Evolutionary conservation across 768 basidiomycete genomes (phyloP).

Genomic region (Boletus rex-veris): DNA sequence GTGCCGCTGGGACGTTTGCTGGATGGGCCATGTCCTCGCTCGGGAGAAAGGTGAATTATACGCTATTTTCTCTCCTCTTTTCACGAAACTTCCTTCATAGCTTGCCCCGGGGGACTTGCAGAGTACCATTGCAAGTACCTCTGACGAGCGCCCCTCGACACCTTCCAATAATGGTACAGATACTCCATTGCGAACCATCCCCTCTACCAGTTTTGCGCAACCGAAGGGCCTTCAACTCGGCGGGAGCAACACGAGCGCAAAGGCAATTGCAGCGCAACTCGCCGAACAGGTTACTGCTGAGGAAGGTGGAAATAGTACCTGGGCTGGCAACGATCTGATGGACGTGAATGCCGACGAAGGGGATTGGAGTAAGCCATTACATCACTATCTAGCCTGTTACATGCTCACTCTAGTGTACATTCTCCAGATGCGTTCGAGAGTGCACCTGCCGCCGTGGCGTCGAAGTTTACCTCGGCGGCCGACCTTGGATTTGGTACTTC

Average conservation of each 20-base stretch:
- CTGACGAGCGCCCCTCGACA: slow-evolving; percentile 43
- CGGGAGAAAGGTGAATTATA: slow-evolving; percentile 63
- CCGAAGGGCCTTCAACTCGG: slow-evolving; percentile 71
- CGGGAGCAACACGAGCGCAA: slow-evolving; percentile 43
- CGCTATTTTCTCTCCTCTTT: not conserved
- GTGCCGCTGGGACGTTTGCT: slow-evolving; percentile 87
- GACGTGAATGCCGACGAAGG: slow-evolving; percentile 91
- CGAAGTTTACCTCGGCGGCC: slow-evolving; percentile 21
- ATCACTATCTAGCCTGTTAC: not conserved
- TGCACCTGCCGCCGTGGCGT: slow-evolving; percentile 33
- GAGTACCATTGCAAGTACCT: slow-evolving; percentile 48
- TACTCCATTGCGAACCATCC: not conserved
- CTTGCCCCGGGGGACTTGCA: slow-evolving; percentile 72
- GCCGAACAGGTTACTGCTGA: slow-evolving; percentile 52
- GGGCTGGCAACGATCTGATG: slow-evolving; percentile 81
- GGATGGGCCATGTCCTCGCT: slow-evolving; percentile 95
- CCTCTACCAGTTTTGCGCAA: slow-evolving; percentile 31
- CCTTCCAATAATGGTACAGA: slow-evolving; percentile 20
- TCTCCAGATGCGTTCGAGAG: slow-evolving; percentile 74
- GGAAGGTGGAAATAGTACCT: slow-evolving; percentile 45
- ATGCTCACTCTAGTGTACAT: not conserved
- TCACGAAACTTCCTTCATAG: slow-evolving; percentile 32
- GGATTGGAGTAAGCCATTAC: slow-evolving; percentile 80
- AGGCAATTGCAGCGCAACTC: slow-evolving; percentile 48
- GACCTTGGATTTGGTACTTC: slow-evolving; percentile 27